phyloP scores from a whole-genome alignment of 768 basidiomycete genomes.

The Agaricus sinodeliciosus region DNA sequence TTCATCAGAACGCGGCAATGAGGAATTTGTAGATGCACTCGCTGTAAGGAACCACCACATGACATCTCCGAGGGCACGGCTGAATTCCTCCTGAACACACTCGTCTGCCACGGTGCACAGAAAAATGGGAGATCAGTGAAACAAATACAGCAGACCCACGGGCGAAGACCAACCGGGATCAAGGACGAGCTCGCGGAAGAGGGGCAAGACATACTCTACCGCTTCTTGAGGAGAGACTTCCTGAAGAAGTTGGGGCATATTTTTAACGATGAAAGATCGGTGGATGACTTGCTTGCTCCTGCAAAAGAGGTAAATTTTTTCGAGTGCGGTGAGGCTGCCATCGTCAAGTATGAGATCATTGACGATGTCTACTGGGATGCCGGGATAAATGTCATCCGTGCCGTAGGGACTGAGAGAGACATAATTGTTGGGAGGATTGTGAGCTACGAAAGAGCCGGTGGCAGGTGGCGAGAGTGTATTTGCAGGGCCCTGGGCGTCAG shows the following conservation, averaged over 20 bases:
- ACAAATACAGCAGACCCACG: slow-evolving; percentile 5
- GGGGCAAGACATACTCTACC: slow-evolving; percentile 87
- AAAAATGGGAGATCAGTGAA: slow-evolving; percentile 9
- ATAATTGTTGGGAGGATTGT: slow-evolving; percentile 9
- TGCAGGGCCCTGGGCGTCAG: slow-evolving; percentile 15
- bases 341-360: slow-evolving; percentile 55
- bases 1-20: slow-evolving; percentile 8
- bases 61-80: slow-evolving; percentile 69
- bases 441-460: slow-evolving; percentile 5
- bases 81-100: slow-evolving; percentile 80
- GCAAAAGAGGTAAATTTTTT: slow-evolving; percentile 88
- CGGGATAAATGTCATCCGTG: slow-evolving; percentile 32
- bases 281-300: slow-evolving; percentile 59
- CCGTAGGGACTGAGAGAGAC: slow-evolving; percentile 5
- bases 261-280: slow-evolving; percentile 78
- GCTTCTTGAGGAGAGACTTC: slow-evolving; percentile 82
- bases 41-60: slow-evolving; percentile 93
- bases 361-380: slow-evolving; percentile 24
- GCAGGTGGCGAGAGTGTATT: slow-evolving; percentile 18
- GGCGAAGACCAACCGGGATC: slow-evolving; percentile 61
- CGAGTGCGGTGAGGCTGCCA: slow-evolving; percentile 75
- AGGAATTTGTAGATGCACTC: slow-evolving; percentile 9
- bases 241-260: slow-evolving; percentile 71
- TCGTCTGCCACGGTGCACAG: slow-evolving; percentile 49
- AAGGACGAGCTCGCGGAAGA: slow-evolving; percentile 79